Percentiles rank a stretch among this genome's conserved stretches.
Evolutionary conservation across 768 basidiomycete genomes (phyloP).

Genomic region (Boletus eberwhitei): DNA sequence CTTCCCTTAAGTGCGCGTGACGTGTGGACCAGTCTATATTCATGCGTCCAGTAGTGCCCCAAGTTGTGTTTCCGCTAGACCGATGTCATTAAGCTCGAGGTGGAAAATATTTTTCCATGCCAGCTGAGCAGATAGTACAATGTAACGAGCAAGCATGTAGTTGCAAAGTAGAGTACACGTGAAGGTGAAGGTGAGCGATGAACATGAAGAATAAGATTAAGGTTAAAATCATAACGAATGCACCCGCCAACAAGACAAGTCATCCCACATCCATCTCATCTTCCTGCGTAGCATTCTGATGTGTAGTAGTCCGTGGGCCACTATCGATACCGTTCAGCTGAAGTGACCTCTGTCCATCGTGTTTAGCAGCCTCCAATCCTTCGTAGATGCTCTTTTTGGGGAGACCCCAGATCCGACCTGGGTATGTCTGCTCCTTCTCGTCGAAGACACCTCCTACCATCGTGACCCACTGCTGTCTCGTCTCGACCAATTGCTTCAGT

Average conservation of each 20-base stretch:
- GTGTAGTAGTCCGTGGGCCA: constrained; percentile 31
- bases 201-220: constrained; percentile 29
- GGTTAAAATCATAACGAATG: constrained; percentile 4
- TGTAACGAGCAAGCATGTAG: constrained; percentile 22
- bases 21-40: too few relatives aligned
- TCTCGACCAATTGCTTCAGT: constrained; percentile 68
- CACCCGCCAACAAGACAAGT: constrained; percentile 12
- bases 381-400: constrained; percentile 72
- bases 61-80: neutral
- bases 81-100: constrained; percentile 6
- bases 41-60: too few relatives aligned
- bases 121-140: constrained; percentile 15
- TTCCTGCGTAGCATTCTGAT: constrained; percentile 44
- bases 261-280: constrained; percentile 73
- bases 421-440: constrained; percentile 59
- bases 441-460: constrained; percentile 74
- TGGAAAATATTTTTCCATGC: constrained; percentile 6
- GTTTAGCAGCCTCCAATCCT: constrained; percentile 62
- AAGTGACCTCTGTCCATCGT: constrained; percentile 29
- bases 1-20: too few relatives aligned
- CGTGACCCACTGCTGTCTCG: constrained; percentile 76
- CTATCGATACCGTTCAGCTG: constrained; percentile 20
- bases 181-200: constrained; percentile 23
- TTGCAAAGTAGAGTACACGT: constrained; percentile 24
- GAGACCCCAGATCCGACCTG: constrained; percentile 76